Evolutionary conservation across 139 green algal species (phyloP), one percentile per base, ranked within the genome.

Genomic region (Micractinium sp.): DNA sequence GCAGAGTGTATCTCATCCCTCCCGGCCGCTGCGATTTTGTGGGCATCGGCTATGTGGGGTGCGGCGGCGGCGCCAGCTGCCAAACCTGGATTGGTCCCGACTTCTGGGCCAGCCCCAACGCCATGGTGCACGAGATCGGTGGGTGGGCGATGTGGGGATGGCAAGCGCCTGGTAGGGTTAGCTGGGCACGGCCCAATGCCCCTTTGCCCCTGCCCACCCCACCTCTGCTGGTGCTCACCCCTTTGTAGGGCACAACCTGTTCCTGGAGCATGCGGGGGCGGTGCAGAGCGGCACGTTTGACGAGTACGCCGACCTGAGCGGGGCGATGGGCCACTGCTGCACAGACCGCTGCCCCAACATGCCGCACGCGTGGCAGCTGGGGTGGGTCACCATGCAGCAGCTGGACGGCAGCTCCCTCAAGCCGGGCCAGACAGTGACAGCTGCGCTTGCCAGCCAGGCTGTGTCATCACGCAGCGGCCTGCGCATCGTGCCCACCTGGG

Each of bases 181-280:
- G n/a, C n/a, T n/a, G n/a, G n/a, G n/a, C n/a, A n/a, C n/a, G n/a
- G n/a, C n/a, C n/a, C n/a, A n/a, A n/a, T n/a, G n/a, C n/a, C n/a
- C n/a, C n/a, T n/a, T n/a, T n/a, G n/a, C n/a, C n/a, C n/a, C n/a
- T n/a, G n/a, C n/a, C n/a, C n/a, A n/a, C n/a, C n/a, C n/a, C n/a
- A n/a, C n/a, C n/a, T n/a, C n/a, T n/a, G n/a, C n/a, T n/a, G n/a
- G n/a, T n/a, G n/a, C n/a, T n/a, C n/a, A n/a, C n/a, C n/a, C n/a
- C n/a, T n/a, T n/a, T n/a, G n/a, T n/a, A n/a, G 82, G 61, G 13
- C 82, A 87, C 82, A 87, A 87, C 82, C 19, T 87, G 82, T 87
- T 63, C 82, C 29, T 87, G 35, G 82, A 19, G 20, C 82, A 87
- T 33, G 61, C 82, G 15, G 82, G 82, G 35, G 33, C 35, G 35